These are phyloP conservation scores for Jamesozyma spencerorum DNA, from an alignment of 805 yeast genomes.

Conservation along the genomic window DNA sequence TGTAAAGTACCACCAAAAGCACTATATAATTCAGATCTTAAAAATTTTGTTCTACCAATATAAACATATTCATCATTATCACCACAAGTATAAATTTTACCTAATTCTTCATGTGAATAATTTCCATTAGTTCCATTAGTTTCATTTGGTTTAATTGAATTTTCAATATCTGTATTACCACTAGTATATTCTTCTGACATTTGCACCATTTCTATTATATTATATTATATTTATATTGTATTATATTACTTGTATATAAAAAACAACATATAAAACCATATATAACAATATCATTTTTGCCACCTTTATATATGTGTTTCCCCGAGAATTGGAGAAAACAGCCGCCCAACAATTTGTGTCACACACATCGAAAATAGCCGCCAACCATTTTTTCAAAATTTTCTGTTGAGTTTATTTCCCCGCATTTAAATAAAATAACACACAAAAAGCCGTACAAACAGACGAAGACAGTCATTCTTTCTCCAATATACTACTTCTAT, in stretches of 20 bases:
- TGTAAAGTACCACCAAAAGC: conserved; percentile 82
- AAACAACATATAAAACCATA: neutral
- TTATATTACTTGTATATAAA: neutral
- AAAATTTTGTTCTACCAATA: conserved; percentile 64
- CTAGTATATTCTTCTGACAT: conserved; percentile 12
- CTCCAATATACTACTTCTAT: too few relatives aligned
- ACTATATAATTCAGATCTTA: conserved; percentile 45
- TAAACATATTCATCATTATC: conserved; percentile 54
- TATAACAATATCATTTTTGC: neutral
- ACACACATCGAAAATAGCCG: too few relatives aligned
- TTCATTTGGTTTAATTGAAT: conserved; percentile 3
- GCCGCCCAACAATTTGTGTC: too few relatives aligned
- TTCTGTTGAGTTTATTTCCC: too few relatives aligned
- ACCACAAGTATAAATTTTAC: conserved; percentile 31
- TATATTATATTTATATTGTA: neutral
- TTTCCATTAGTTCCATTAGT: neutral
- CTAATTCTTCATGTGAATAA: conserved; percentile 7
- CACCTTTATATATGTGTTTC: neutral
- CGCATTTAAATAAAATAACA: too few relatives aligned
- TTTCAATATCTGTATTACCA: conserved; percentile 10
- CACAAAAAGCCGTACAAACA: too few relatives aligned
- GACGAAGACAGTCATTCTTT: too few relatives aligned
- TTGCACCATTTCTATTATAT: neutral
- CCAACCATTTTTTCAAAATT: too few relatives aligned
- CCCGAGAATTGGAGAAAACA: neutral